phyloP scores from a whole-genome alignment of 2,329 filamentous ascomycete genomes.

The Diaporthe sp. region DNA sequence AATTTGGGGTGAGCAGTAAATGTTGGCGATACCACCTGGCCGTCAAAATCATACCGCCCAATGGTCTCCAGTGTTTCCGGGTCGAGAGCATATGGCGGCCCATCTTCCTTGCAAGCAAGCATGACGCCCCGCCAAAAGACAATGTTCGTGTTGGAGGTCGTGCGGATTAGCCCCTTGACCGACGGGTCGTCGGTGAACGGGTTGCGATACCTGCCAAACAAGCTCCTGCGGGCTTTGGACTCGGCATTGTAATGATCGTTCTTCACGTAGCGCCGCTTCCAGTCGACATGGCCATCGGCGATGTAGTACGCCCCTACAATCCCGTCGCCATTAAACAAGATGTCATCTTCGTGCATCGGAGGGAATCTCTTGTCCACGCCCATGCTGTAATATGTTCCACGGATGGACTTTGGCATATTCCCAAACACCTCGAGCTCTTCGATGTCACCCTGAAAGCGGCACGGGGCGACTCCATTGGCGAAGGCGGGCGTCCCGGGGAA shows the following conservation, averaged over 20 bases:
- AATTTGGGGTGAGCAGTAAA: conserved; percentile 68
- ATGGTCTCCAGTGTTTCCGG: conserved; percentile 63
- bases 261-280: conserved; percentile 49
- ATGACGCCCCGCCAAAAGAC: conserved; percentile 68
- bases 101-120: conserved; percentile 69
- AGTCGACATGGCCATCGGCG: conserved; percentile 48
- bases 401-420: conserved; percentile 48
- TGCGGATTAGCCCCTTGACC: conserved; percentile 68
- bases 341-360: conserved; percentile 50
- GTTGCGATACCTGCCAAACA: conserved; percentile 67
- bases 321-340: conserved; percentile 56
- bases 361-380: conserved; percentile 55
- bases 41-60: conserved; percentile 65
- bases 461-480: conserved; percentile 45
- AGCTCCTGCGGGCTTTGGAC: conserved; percentile 57
- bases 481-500: conserved; percentile 1
- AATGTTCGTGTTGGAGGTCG: conserved; percentile 71
- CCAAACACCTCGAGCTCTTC: conserved; percentile 48
- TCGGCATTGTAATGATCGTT: conserved; percentile 49
- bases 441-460: conserved; percentile 55
- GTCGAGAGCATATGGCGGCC: conserved; percentile 65
- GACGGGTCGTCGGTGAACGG: conserved; percentile 68
- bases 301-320: conserved; percentile 53
- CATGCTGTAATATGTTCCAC: conserved; percentile 53
- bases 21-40: conserved; percentile 60